Conservation (phyloP, 768 basidiomycete species). For the Mycena vitilis region DNA sequence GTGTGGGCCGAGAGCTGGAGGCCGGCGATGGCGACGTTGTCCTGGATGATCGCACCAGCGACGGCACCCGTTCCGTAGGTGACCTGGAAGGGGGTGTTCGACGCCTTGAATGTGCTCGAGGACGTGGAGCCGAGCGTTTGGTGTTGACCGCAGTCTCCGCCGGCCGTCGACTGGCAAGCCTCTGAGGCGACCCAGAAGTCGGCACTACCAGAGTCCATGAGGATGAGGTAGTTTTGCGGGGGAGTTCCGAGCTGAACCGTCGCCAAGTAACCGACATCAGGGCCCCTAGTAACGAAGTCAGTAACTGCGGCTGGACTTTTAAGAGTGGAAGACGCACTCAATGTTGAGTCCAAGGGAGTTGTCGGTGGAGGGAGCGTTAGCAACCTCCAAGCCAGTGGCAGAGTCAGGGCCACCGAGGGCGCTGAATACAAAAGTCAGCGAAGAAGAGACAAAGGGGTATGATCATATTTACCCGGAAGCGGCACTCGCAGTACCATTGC, state of each 20-base stretch:
- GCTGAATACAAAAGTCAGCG: neutral
- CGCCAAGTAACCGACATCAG: slow-evolving; percentile 66
- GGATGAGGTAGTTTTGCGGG: slow-evolving; percentile 62
- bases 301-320: neutral
- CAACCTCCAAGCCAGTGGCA: slow-evolving; percentile 50
- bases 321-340: slow-evolving; percentile 57
- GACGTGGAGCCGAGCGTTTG: slow-evolving; percentile 70
- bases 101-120: slow-evolving; percentile 72
- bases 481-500: slow-evolving; percentile 20
- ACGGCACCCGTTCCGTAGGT: slow-evolving; percentile 80
- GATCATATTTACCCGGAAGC: neutral
- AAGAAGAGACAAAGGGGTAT: neutral
- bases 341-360: slow-evolving; percentile 78
- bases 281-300: slow-evolving; percentile 42
- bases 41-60: slow-evolving; percentile 70
- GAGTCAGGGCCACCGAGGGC: slow-evolving; percentile 36
- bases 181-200: slow-evolving; percentile 76
- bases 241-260: slow-evolving; percentile 77
- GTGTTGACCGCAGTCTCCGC: slow-evolving; percentile 67
- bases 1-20: slow-evolving; percentile 66
- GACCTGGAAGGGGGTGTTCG: slow-evolving; percentile 63
- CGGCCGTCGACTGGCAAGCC: slow-evolving; percentile 57
- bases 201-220: slow-evolving; percentile 80
- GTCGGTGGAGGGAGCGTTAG: slow-evolving; percentile 50
- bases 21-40: slow-evolving; percentile 74